phyloP scores from a whole-genome alignment of 164 flowering plant species.

The Stephania yunnanensis region DNA sequence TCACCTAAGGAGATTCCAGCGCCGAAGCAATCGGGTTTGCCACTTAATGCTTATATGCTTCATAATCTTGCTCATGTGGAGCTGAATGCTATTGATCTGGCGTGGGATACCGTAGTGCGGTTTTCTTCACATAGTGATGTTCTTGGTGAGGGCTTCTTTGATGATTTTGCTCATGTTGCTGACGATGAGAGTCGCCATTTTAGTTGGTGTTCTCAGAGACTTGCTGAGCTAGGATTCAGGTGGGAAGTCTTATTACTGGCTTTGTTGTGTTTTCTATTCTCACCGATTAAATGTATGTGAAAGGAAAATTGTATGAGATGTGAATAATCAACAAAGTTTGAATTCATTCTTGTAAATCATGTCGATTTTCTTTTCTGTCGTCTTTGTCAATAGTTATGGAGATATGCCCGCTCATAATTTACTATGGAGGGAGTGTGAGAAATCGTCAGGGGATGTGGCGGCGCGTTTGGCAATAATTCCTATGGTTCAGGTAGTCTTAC shows the following conservation, averaged over 20 bases:
- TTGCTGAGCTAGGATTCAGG: constrained; percentile 88
- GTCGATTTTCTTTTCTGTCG: too few relatives aligned
- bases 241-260: constrained; percentile 12
- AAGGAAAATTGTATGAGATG: too few relatives aligned
- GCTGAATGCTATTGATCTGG: constrained; percentile 95
- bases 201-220: constrained; percentile 89
- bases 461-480: constrained; percentile 92
- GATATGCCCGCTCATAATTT: constrained; percentile 98
- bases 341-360: background rate
- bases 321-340: background rate
- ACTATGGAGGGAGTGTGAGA: constrained; percentile 96
- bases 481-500: constrained; percentile 65
- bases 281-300: background rate
- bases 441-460: constrained; percentile 73
- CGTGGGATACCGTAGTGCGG: constrained; percentile 99
- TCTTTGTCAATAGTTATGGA: constrained; percentile 52
- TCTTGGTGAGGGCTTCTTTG: constrained; percentile 82
- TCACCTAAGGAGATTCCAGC: constrained; percentile 83
- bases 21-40: constrained; percentile 79
- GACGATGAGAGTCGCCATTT: constrained; percentile 99
- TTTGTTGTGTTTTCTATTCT: background rate
- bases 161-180: constrained; percentile 94
- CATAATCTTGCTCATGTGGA: constrained; percentile 99
- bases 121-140: constrained; percentile 60
- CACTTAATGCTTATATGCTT: constrained; percentile 89